Base-by-base conservation (phyloP, 768 basidiomycete genomes). In the Amanita inopinata region DNA sequence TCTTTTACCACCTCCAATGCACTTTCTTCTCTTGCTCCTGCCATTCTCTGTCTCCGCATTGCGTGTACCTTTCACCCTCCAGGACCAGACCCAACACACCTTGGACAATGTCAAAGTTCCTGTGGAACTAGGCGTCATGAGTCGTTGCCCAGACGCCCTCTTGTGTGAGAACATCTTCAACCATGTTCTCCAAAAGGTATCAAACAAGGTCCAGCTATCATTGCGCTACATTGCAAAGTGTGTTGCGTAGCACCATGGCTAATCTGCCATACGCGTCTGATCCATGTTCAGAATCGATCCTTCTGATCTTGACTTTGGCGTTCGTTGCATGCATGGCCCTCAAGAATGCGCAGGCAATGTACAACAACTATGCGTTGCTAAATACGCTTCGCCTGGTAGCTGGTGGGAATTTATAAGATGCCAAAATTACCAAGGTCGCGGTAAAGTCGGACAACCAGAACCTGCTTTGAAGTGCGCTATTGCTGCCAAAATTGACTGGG, bases 371-470 rank as follows among this genome's bases (percentile, higher is more conserved):
- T 97, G 93, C 58, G 83, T 72, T 22, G 66, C 72, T 42, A 76
- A 78, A 56, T 69, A 86, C 47, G 64, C 71, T 17, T 61, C 69
- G 17, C 60, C 64, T 30, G 49, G 59, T n/a, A 64, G 63, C 15
- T 90, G 86, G 84, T 93, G 89, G 90, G 62, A 74, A 39, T 92
- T 89, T 51, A 66, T 90, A 15, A 78, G 76, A 46, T 92, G 90
- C 59, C 75, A 87, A 53, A 89, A 90, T 57, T 79, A 67, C 50
- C 67, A 76, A 50, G 82, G 76, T 17, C 62, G 69, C 5, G 64
- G 69, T 17, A 62, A 70, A 22, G 76, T 94, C 34, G 92, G 92
- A 12, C 60, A 61, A 12, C 70, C 80, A 0, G 73, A 72, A 12
- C 70, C 80, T 15, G 82, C 84, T 1, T 54, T 74, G 41, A 65